phyloP scores from a whole-genome alignment of 2,329 filamentous ascomycete genomes.

The Aspergillus vadensis region DNA sequence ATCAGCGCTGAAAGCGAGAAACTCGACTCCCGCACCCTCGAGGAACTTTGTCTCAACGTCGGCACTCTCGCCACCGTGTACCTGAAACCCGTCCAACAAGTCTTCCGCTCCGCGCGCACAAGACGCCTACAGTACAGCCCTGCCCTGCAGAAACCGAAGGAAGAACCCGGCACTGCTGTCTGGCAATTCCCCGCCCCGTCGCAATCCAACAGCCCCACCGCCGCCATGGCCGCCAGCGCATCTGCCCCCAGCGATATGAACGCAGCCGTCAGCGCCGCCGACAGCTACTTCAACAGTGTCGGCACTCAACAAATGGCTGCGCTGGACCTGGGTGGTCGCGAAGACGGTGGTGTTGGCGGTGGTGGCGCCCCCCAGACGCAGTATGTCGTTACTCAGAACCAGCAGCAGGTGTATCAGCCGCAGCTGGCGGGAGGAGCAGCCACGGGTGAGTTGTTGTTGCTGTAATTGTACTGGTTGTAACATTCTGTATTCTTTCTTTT shows the following conservation, averaged over 20 bases:
- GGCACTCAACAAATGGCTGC: constrained; percentile 72
- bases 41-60: constrained; percentile 96
- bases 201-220: constrained; percentile 25
- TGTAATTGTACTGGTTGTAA: constrained; percentile 48
- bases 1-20: constrained; percentile 97
- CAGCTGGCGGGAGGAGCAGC: constrained; percentile 63
- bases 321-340: constrained; percentile 67
- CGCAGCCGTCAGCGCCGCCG: constrained; percentile 78
- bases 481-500: constrained; percentile 1
- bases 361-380: constrained; percentile 53
- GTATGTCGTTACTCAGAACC: constrained; percentile 79
- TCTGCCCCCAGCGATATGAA: constrained; percentile 56
- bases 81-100: constrained; percentile 94
- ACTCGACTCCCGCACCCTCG: constrained; percentile 83
- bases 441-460: constrained; percentile 71
- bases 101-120: constrained; percentile 86
- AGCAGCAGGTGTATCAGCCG: constrained; percentile 73
- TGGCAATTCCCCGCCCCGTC: constrained; percentile 42
- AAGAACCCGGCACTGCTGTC: constrained; percentile 39
- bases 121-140: constrained; percentile 79
- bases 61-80: constrained; percentile 96
- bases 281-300: constrained; percentile 84
- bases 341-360: constrained; percentile 66
- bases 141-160: constrained; percentile 72
- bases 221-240: constrained; percentile 33